Conservation (phyloP, 768 basidiomycete species). For the Mycena epipterygia region DNA sequence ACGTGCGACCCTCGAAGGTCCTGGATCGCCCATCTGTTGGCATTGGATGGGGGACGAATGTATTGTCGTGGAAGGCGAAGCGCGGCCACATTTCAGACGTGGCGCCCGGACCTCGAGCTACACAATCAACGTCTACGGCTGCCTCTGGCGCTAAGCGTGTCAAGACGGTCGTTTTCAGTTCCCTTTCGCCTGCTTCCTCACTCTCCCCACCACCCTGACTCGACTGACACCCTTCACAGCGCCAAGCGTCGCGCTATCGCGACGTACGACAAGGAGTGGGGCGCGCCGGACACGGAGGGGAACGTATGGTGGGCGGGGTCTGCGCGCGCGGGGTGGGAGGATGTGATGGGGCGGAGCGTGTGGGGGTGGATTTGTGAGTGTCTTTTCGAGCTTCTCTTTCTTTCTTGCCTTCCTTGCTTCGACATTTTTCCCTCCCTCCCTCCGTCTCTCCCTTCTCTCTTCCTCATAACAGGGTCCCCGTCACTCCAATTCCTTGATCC, state of each 20-base stretch:
- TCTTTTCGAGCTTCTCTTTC: conserved; percentile 21
- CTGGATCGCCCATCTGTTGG: too few species aligned
- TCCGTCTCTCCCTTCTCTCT: background rate
- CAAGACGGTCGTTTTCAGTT: too few species aligned
- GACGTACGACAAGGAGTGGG: conserved; percentile 88
- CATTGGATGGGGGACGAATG: too few species aligned
- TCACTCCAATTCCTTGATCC: too few species aligned
- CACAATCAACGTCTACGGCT: too few species aligned
- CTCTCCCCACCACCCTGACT: background rate
- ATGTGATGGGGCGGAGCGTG: conserved; percentile 80
- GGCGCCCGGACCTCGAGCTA: too few species aligned
- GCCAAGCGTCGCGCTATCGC: conserved; percentile 59
- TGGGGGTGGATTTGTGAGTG: conserved; percentile 87
- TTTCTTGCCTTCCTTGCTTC: conserved; percentile 12
- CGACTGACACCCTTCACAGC: conserved; percentile 47
- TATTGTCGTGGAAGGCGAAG: too few species aligned
- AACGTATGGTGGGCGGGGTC: conserved; percentile 91
- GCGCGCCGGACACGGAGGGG: conserved; percentile 78
- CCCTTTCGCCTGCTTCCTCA: conserved; percentile 1
- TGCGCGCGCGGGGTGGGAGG: conserved; percentile 74
- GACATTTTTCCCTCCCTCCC: background rate
- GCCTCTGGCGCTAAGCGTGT: too few species aligned
- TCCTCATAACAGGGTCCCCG: too few species aligned
- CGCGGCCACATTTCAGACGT: too few species aligned
- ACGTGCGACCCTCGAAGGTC: too few species aligned